phyloP scores from a whole-genome alignment of 306 rosid species.

The Cicer yamashitae region DNA sequence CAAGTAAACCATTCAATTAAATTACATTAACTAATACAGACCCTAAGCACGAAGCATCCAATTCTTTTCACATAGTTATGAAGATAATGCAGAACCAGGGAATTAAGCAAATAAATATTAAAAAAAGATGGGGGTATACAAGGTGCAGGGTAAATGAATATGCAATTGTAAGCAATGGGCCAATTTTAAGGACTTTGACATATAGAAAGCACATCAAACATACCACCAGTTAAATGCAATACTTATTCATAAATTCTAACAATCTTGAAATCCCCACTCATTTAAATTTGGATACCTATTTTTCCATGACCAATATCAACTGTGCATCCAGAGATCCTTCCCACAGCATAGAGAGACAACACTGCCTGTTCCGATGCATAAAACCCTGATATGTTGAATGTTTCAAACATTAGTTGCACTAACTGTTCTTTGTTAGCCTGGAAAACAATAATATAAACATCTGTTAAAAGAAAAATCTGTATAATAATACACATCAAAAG shows the following conservation, averaged over 20 bases:
- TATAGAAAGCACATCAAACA: slow-evolving; percentile 16
- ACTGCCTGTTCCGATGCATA: slow-evolving; percentile 99
- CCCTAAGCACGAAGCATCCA: slow-evolving; percentile 28
- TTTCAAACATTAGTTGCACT: slow-evolving; percentile 97
- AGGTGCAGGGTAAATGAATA: slow-evolving; percentile 20
- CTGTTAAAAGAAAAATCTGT: slow-evolving; percentile 23
- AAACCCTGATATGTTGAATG: slow-evolving; percentile 98
- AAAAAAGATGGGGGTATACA: not conserved
- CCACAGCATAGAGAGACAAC: slow-evolving; percentile 89
- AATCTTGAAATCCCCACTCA: slow-evolving; percentile 36
- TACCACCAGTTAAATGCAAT: not conserved
- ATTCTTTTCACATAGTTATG: slow-evolving; percentile 6
- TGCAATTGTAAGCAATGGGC: slow-evolving; percentile 15
- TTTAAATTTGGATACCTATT: slow-evolving; percentile 64
- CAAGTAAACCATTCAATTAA: not conserved
- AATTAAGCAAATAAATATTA: not conserved
- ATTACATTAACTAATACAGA: slow-evolving; percentile 10
- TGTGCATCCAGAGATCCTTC: slow-evolving; percentile 96
- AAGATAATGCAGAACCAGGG: no score
- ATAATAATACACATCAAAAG: slow-evolving; percentile 19
- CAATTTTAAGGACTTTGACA: not conserved
- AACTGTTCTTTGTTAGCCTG: slow-evolving; percentile 96
- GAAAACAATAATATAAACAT: slow-evolving; percentile 30
- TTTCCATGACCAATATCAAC: slow-evolving; percentile 99
- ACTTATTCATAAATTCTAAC: slow-evolving; percentile 31